Base-by-base conservation (phyloP, 1,284 basidiomycete species). In the Austroboletus novae-zelandiae region DNA sequence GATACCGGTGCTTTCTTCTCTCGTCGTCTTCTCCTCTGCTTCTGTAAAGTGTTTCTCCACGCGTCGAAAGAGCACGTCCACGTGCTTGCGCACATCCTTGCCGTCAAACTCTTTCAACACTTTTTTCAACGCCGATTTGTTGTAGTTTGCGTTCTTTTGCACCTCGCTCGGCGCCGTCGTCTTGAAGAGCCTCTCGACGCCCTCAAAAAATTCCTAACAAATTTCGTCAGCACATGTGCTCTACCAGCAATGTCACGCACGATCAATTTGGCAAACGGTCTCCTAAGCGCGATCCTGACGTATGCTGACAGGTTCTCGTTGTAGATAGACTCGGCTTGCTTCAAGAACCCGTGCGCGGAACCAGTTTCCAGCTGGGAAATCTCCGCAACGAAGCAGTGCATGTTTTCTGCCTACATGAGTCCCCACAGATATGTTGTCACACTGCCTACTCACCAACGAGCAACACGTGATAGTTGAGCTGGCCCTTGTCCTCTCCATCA, bases 1-100 rank as follows among this genome's bases (percentile, higher is more conserved):
- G 43, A 82, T 80, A 9, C 79, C 80, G 17, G 74, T 76, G 51
- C 70, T 75, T 45, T 84, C 79, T 54, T 83, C 85, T 3, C 74
- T 76, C 6, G 76, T 80, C 4, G 78, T 68, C 59, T 83, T 86
- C 55, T 86, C 87, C 9, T 83, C 80, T 0, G 81, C 80, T 60
- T 93, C 89, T 4, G 84, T 84, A 66, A 98, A 98, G 66, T 98
- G 96, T 69, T 99, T 99, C 68, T 94, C 92, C 25, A 99, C 92
- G 9, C 96, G 83, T 65, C 92, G 92, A 65, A 86, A 89, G 40
- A 99, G 77, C 9, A 83, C 81, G 54, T 98, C 96, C 43, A 98
- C 76, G 55, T 84, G 74, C 64, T 88, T 97, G 34, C 91, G 84
- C 27, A 98, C 74, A 65, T 99, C 96, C 68, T 97, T 98, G 30